Evolutionary conservation across 192 early-diverging fungal species (phyloP), one percentile per base, ranked within the genome.

Genomic region (Tieghemiomyces parasiticus): DNA sequence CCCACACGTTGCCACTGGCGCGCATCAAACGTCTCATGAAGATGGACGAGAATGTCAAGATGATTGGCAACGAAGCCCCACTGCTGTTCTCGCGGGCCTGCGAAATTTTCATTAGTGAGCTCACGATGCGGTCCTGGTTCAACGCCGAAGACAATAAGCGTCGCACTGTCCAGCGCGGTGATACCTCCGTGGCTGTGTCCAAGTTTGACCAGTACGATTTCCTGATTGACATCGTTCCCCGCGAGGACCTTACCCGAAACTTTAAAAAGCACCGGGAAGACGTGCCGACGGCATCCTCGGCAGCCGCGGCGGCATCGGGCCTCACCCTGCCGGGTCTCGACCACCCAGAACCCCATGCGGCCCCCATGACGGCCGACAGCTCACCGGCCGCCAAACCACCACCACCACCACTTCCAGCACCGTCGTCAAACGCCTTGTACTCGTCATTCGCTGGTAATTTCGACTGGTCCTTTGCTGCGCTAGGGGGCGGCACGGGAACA

Each of bases 1-100:
- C 81, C 44, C 92, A 97, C 62, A 77, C 82, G 55, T 63, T 97
- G 56, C 95, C 95, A 25, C 69, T 97, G 44, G 95, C 95, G 28
- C 71, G 95, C 29, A 95, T 95, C 65, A 97, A 97, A 65, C 94
- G 95, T 66, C 91, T 97, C 35, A 97, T 97, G 95, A 97, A 97
- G 76, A 83, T 85, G 14, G 95, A 97, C 63, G 87, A 92, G 35
- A 91, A 97, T 67, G 92, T 91, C 26, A 93, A 93, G 76, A 86
- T 81, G 83, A 84, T 84, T 35, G 77, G 76, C 50, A 81, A 77
- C 9, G 83, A 97, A 70, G 92, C 88, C 47, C 92, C 92, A 8
- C 85, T 94, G 59, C 67, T 97, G 44, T 97, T 97, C 74, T 86
- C 90, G 19, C 93, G 93, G 76, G 93, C 90, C 3, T 97, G 94